These are phyloP conservation scores for Xylariaceae sp. DNA, from an alignment of 2,329 filamentous ascomycete genomes.

Conservation along the genomic window DNA sequence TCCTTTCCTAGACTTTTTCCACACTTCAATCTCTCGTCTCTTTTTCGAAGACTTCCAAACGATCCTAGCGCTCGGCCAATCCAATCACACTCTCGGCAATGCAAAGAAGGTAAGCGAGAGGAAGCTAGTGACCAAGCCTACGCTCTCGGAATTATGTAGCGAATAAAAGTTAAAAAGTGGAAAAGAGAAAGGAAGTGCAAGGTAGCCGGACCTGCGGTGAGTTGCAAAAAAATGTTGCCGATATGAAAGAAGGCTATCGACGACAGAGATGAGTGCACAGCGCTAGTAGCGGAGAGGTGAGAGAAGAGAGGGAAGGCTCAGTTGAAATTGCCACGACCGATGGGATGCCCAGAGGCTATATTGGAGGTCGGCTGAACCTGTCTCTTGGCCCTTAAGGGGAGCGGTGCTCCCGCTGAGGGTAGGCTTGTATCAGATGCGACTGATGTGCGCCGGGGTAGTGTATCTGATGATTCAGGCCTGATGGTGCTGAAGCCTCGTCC, in stretches of 20 bases:
- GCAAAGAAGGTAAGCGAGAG: conserved; percentile 14
- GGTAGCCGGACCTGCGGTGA: conserved; percentile 51
- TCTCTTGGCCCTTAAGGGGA: conserved; percentile 25
- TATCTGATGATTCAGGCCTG: conserved; percentile 37
- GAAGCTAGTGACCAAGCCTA: conserved; percentile 2
- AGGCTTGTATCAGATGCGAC: conserved; percentile 36
- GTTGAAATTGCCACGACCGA: conserved; percentile 18
- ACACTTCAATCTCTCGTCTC: conserved; percentile 8
- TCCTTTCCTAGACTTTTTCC: conserved; percentile 14
- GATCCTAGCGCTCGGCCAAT: conserved; percentile 14
- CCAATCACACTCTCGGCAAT: conserved; percentile 6
- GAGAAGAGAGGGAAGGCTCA: conserved; percentile 24
- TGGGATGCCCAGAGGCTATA: conserved; percentile 32
- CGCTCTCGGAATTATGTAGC: conserved; percentile 10
- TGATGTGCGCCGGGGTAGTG: conserved; percentile 29
- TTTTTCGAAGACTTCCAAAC: conserved; percentile 18
- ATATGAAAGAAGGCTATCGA: conserved; percentile 52
- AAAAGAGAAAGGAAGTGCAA: conserved; percentile 30
- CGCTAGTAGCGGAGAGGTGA: conserved; percentile 34
- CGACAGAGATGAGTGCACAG: conserved; percentile 43
- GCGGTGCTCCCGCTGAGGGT: conserved; percentile 34
- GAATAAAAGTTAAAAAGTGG: conserved; percentile 5
- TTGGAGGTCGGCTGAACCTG: conserved; percentile 27
- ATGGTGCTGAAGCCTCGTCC: conserved; percentile 36
- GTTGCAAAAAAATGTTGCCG: conserved; percentile 33